phyloP scores from a whole-genome alignment of 768 basidiomycete species.

The Rhizopogon roseolus region DNA sequence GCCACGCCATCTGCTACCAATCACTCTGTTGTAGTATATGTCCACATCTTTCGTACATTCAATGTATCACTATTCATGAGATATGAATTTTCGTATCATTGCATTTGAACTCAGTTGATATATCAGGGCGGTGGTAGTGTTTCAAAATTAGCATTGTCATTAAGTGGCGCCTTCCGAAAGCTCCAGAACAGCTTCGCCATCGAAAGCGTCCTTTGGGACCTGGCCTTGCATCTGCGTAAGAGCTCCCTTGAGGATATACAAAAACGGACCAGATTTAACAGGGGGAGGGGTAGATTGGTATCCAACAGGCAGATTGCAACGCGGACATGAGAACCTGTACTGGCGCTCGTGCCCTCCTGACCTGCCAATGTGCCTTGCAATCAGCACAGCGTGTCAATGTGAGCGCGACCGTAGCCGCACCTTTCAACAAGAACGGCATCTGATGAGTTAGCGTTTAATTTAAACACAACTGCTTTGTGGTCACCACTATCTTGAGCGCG shows the following conservation, averaged over 20 bases:
- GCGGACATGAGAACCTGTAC: slow-evolving; percentile 56
- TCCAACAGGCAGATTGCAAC: slow-evolving; percentile 44
- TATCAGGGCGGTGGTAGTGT: no score
- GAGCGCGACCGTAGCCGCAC: slow-evolving; percentile 35
- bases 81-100: no score
- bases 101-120: no score
- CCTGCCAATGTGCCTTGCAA: slow-evolving; percentile 29
- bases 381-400: slow-evolving; percentile 8
- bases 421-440: slow-evolving; percentile 77
- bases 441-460: slow-evolving; percentile 69
- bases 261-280: slow-evolving; percentile 66
- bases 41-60: no score
- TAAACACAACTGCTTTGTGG: slow-evolving; percentile 71
- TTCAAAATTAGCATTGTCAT: no score
- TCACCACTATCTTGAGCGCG: slow-evolving; percentile 61
- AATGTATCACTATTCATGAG: no score
- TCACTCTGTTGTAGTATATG: background rate
- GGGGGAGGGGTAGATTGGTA: slow-evolving; percentile 81
- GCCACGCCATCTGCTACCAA: background rate
- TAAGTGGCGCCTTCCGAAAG: background rate
- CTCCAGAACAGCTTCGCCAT: slow-evolving; percentile 33
- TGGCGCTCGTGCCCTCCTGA: slow-evolving; percentile 71
- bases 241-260: slow-evolving; percentile 79
- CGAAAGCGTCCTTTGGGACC: slow-evolving; percentile 79
- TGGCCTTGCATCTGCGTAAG: slow-evolving; percentile 89